Percentiles rank a stretch among this genome's conserved stretches.
These are phyloP conservation scores for Pestalotiopsis sp. DNA, from an alignment of 2,329 filamentous ascomycete genomes.

Conservation along the genomic window DNA sequence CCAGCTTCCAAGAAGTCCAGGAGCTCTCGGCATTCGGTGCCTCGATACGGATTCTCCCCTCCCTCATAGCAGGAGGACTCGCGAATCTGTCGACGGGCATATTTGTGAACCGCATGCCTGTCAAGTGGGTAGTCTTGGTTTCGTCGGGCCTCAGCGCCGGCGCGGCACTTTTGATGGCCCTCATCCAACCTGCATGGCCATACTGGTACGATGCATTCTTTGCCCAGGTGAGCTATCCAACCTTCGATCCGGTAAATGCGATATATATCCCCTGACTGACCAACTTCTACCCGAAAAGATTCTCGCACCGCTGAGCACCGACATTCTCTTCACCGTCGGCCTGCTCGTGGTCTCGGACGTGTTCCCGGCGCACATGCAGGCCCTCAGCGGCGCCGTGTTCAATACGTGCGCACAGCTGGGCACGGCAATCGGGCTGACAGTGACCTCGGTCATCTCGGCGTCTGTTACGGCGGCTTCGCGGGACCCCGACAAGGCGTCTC, in stretches of 20 bases:
- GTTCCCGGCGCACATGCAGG: conserved; percentile 16
- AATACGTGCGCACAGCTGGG: conserved; percentile 18
- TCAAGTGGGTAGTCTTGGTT: background rate
- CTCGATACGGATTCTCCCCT: conserved; percentile 5
- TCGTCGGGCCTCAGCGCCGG: background rate
- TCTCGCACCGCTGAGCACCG: background rate
- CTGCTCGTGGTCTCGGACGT: conserved; percentile 5
- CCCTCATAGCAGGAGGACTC: background rate
- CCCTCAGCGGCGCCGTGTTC: conserved; percentile 15
- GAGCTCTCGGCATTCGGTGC: background rate
- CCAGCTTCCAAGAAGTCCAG: conserved; percentile 12
- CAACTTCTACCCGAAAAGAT: background rate
- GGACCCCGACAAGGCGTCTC: conserved; percentile 6
- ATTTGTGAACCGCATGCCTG: conserved; percentile 4
- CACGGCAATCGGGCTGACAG: conserved; percentile 14
- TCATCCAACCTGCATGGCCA: background rate
- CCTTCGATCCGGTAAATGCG: too few relatives aligned
- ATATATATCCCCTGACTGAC: too few relatives aligned
- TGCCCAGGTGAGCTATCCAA: conserved; percentile 4
- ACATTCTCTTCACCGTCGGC: conserved; percentile 7
- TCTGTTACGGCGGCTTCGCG: conserved; percentile 10
- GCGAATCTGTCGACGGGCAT: conserved; percentile 1
- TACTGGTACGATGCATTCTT: conserved; percentile 9
- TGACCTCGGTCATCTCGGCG: conserved; percentile 13
- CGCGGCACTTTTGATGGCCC: conserved; percentile 10